Evolutionary conservation across 352 stramenopile species (phyloP).

Genomic region (Phytopythium boreale): DNA sequence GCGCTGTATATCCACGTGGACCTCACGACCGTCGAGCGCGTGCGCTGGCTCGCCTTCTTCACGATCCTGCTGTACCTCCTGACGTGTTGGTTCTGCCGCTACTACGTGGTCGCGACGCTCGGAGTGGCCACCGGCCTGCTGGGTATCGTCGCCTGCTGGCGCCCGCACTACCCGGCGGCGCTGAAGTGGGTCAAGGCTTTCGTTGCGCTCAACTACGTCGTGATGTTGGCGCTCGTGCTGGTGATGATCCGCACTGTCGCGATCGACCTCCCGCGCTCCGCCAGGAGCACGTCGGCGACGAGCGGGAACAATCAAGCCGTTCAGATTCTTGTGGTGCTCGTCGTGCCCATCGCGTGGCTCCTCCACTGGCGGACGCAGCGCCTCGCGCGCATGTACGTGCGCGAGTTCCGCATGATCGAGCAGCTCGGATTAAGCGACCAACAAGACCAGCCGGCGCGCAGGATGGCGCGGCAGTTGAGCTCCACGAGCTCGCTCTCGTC

Average conservation of each 20-base stretch:
- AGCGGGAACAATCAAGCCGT: slow-evolving; percentile 11
- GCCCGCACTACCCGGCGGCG: slow-evolving; percentile 21
- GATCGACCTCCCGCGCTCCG: slow-evolving; percentile 16
- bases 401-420: slow-evolving; percentile 31
- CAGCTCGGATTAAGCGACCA: slow-evolving; percentile 8
- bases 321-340: slow-evolving; percentile 26
- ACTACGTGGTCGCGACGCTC: slow-evolving; percentile 24
- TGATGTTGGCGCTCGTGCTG: slow-evolving; percentile 22
- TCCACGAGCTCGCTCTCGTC: slow-evolving; percentile 6
- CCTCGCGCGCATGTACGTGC: slow-evolving; percentile 25
- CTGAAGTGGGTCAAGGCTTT: slow-evolving; percentile 28
- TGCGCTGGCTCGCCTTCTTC: slow-evolving; percentile 34
- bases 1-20: slow-evolving; percentile 33
- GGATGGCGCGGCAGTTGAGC: background rate
- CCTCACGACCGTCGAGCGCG: slow-evolving; percentile 29
- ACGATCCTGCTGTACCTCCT: slow-evolving; percentile 32
- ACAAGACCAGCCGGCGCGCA: background rate
- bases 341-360: slow-evolving; percentile 13
- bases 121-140: slow-evolving; percentile 23
- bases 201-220: slow-evolving; percentile 31
- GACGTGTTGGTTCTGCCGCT: slow-evolving; percentile 24
- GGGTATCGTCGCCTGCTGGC: slow-evolving; percentile 25
- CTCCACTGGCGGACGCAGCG: slow-evolving; percentile 29
- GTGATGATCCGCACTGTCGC: slow-evolving; percentile 21
- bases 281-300: background rate